Conservation (phyloP, 2,329 filamentous ascomycete genomes). For the Diaporthe ampelina region DNA sequence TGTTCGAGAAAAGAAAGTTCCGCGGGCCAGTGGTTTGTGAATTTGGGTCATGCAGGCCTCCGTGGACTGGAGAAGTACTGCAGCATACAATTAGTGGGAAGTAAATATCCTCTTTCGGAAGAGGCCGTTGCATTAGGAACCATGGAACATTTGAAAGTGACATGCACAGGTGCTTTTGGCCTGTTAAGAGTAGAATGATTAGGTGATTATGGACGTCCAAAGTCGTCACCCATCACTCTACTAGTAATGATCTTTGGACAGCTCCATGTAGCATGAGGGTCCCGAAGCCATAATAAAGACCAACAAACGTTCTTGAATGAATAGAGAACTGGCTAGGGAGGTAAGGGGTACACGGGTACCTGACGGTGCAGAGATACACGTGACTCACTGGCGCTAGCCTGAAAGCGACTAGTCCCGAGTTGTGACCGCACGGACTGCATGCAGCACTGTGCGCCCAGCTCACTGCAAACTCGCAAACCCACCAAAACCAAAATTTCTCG, state of each 20-base stretch:
- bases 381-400: background rate
- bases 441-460: slow-evolving; percentile 2
- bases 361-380: background rate
- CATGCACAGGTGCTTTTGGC: background rate
- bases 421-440: background rate
- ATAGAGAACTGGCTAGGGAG: no score
- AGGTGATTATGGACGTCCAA: background rate
- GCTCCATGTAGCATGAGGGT: background rate
- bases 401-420: background rate
- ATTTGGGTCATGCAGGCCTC: background rate
- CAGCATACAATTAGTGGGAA: background rate
- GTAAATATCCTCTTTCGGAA: background rate
- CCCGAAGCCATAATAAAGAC: no score
- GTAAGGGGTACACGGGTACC: no score
- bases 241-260: background rate
- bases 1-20: background rate
- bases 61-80: background rate
- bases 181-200: background rate
- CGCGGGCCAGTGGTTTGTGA: background rate
- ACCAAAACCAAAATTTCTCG: slow-evolving; percentile 40
- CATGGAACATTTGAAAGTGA: background rate
- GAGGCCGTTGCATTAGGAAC: background rate
- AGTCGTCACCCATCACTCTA: background rate
- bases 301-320: no score
- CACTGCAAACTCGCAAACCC: slow-evolving; percentile 33